Conservation (phyloP, 2,329 filamentous ascomycete genomes). For the Penicillium sp. region DNA sequence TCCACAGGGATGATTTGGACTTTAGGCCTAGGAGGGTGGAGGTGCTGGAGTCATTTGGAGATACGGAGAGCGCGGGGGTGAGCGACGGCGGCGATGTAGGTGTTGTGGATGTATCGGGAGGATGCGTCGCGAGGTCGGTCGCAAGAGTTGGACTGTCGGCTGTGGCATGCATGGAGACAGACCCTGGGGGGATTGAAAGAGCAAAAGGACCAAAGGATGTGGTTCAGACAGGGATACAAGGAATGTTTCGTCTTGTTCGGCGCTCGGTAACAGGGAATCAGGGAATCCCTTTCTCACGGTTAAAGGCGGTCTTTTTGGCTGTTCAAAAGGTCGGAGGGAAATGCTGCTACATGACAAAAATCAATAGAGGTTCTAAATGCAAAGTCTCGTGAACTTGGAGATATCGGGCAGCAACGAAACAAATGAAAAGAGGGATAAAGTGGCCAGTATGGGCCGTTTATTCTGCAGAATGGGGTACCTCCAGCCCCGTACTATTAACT, state of each 20-base stretch:
- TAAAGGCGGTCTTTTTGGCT: conserved; percentile 3
- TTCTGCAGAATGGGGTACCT: conserved; percentile 24
- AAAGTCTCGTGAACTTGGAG: not conserved
- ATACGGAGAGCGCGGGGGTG: conserved; percentile 31
- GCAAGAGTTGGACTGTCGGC: conserved; percentile 33
- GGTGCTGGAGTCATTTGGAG: conserved; percentile 29
- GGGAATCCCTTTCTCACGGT: conserved; percentile 19
- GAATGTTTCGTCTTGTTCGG: conserved; percentile 26
- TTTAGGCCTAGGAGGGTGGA: conserved; percentile 34
- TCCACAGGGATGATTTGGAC: conserved; percentile 40
- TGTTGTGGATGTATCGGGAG: conserved; percentile 29
- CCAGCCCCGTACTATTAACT: conserved; percentile 14
- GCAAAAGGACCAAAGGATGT: conserved; percentile 11
- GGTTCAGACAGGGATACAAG: conserved; percentile 25
- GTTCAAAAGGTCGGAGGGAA: conserved; percentile 5
- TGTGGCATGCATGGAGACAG: conserved; percentile 41
- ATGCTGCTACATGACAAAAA: conserved; percentile 22
- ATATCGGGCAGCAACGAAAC: conserved; percentile 25
- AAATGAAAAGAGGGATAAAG: conserved; percentile 25
- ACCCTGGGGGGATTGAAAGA: conserved; percentile 17
- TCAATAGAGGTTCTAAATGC: not conserved
- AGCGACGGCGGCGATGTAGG: conserved; percentile 27
- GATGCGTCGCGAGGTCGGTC: conserved; percentile 28
- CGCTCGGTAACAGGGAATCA: conserved; percentile 18
- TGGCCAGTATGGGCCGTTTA: conserved; percentile 17